Evolutionary conservation across 345 rosid genomes (phyloP).

Genomic region (Populus davidiana): DNA sequence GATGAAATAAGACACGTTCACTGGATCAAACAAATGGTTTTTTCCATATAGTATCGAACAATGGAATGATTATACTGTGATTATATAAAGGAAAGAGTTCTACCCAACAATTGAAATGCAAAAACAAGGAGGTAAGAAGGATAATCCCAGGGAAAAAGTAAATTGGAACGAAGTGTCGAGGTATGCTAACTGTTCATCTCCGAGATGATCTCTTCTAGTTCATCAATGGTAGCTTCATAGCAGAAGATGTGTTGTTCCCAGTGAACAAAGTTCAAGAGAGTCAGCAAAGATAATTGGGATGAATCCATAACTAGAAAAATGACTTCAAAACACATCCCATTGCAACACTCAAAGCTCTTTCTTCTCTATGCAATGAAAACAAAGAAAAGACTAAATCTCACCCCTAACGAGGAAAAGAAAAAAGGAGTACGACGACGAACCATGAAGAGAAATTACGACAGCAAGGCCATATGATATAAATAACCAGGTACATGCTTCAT

Average conservation of each 20-base stretch:
- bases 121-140: not conserved
- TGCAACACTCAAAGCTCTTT: not conserved
- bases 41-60: too few relatives aligned
- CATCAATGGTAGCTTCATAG: slow-evolving; percentile 65
- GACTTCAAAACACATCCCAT: not conserved
- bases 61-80: not conserved
- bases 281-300: not conserved
- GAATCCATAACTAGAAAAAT: not conserved
- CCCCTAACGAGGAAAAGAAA: not conserved
- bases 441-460: not conserved
- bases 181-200: slow-evolving; percentile 8
- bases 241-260: slow-evolving; percentile 87
- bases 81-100: not conserved
- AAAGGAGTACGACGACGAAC: not conserved
- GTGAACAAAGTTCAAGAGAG: not conserved
- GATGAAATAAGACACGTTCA: not conserved
- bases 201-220: slow-evolving; percentile 54
- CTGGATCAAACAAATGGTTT: not conserved
- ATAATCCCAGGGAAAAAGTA: not conserved
- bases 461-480: not conserved
- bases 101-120: not conserved
- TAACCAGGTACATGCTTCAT: too few relatives aligned
- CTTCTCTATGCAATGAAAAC: not conserved
- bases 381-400: not conserved
- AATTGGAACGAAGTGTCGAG: not conserved